phyloP scores from a whole-genome alignment of 257 asterid species.

The Agastache rugosa region DNA sequence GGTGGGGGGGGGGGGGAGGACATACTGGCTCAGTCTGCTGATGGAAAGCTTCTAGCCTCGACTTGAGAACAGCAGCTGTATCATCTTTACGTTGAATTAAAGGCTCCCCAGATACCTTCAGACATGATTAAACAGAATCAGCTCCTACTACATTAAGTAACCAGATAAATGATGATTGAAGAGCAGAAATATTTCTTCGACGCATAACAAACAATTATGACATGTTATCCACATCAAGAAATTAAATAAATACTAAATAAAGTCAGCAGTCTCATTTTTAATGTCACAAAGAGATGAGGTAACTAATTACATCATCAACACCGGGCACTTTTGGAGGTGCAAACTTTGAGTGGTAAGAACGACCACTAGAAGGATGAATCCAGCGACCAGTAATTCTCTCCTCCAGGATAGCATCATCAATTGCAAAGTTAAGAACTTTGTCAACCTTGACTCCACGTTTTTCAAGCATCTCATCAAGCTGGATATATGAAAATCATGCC shows the following conservation, averaged over 20 bases:
- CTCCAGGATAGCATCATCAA: constrained; percentile 92
- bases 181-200: constrained; percentile 6
- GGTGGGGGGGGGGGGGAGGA: constrained; percentile 16
- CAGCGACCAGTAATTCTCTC: constrained; percentile 98
- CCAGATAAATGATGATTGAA: not conserved
- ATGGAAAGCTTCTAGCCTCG: constrained; percentile 94
- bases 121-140: constrained; percentile 33
- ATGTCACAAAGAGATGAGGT: constrained; percentile 14
- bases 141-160: constrained; percentile 11
- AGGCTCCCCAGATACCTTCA: constrained; percentile 84
- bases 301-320: constrained; percentile 75
- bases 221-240: constrained; percentile 10
- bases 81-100: constrained; percentile 94
- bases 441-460: constrained; percentile 80
- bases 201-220: constrained; percentile 4
- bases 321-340: constrained; percentile 86
- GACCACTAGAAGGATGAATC: constrained; percentile 98
- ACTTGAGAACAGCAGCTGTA: constrained; percentile 88
- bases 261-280: constrained; percentile 8
- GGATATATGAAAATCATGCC: constrained; percentile 30
- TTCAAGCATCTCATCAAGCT: constrained; percentile 98
- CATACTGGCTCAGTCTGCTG: constrained; percentile 89
- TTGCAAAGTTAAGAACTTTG: constrained; percentile 92
- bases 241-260: not conserved
- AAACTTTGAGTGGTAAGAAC: constrained; percentile 81